Conservation (phyloP, 495 filamentous ascomycete genomes). For the Podospora tetraspora region DNA sequence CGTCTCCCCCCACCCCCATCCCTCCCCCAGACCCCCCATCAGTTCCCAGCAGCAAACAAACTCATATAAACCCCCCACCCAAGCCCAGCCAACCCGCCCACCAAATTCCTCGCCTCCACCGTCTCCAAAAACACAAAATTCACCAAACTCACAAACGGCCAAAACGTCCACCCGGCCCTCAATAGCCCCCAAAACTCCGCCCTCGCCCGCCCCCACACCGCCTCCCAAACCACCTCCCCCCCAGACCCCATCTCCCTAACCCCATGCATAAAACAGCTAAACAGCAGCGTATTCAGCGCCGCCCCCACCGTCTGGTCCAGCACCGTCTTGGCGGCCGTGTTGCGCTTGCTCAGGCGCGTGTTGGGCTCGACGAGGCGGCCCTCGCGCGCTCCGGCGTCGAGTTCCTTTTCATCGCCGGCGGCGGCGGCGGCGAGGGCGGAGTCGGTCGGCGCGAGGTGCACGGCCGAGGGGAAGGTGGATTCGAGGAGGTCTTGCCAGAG, state of each 20-base stretch:
- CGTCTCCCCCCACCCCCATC: no score
- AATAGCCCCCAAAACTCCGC: slow-evolving; percentile 67
- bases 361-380: slow-evolving; percentile 40
- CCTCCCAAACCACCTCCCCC: slow-evolving; percentile 29
- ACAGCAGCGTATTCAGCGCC: slow-evolving; percentile 70
- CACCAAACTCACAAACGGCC: slow-evolving; percentile 73
- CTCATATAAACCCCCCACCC: slow-evolving; percentile 87
- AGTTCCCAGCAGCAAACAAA: slow-evolving; percentile 47
- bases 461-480: slow-evolving; percentile 42
- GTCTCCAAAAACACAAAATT: slow-evolving; percentile 74
- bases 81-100: slow-evolving; percentile 74
- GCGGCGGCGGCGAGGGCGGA: slow-evolving; percentile 35
- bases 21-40: background rate
- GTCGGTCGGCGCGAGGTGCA: slow-evolving; percentile 34
- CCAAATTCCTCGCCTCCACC: slow-evolving; percentile 66
- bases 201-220: slow-evolving; percentile 29
- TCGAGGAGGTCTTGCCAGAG: slow-evolving; percentile 60
- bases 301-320: slow-evolving; percentile 79
- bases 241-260: slow-evolving; percentile 29
- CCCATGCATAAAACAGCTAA: slow-evolving; percentile 47
- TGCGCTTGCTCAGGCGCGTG: slow-evolving; percentile 52
- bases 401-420: slow-evolving; percentile 36
- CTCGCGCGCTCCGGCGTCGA: slow-evolving; percentile 37
- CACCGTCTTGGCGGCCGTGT: slow-evolving; percentile 73
- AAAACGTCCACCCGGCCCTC: slow-evolving; percentile 70